Conservation (phyloP, 1,284 basidiomycete species). For the Cutaneotrichosporon spelunceum region DNA sequence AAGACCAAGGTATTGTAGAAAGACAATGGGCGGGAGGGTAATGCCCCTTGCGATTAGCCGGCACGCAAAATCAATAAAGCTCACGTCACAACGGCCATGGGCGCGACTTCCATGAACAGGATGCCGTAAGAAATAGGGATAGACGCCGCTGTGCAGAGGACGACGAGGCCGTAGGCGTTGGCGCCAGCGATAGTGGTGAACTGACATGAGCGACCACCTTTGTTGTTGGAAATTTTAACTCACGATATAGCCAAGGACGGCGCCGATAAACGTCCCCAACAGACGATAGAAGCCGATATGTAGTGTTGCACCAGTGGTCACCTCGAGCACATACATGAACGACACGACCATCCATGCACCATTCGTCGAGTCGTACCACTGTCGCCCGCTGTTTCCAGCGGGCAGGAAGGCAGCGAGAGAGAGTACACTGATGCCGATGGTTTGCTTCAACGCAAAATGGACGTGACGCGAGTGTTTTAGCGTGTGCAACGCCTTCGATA, state of each 20-base stretch:
- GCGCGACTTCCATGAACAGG: constrained; percentile 40
- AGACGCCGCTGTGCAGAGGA: constrained; percentile 46
- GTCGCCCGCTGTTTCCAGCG: constrained; percentile 32
- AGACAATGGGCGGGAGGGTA: constrained; percentile 51
- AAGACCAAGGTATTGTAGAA: constrained; percentile 48
- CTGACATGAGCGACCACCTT: constrained; percentile 19
- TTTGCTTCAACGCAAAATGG: constrained; percentile 52
- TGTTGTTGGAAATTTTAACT: constrained; percentile 15
- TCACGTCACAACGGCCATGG: constrained; percentile 51
- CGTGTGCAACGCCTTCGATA: constrained; percentile 36
- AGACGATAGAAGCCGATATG: constrained; percentile 52
- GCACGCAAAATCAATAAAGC: constrained; percentile 13
- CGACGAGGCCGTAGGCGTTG: constrained; percentile 52
- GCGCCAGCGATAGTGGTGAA: constrained; percentile 47
- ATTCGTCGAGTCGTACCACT: constrained; percentile 48
- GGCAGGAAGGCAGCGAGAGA: constrained; percentile 51
- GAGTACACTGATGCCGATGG: constrained; percentile 51
- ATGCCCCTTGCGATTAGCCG: constrained; percentile 37
- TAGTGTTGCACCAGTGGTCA: constrained; percentile 54
- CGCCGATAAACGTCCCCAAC: constrained; percentile 53
- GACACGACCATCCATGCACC: constrained; percentile 53
- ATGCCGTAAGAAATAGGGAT: constrained; percentile 51
- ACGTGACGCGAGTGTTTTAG: constrained; percentile 52
- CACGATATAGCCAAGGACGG: constrained; percentile 49
- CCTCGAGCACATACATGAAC: constrained; percentile 54